These are phyloP conservation scores for Exophiala oligosperma DNA, from an alignment of 2,329 filamentous ascomycete species.

Conservation along the genomic window DNA sequence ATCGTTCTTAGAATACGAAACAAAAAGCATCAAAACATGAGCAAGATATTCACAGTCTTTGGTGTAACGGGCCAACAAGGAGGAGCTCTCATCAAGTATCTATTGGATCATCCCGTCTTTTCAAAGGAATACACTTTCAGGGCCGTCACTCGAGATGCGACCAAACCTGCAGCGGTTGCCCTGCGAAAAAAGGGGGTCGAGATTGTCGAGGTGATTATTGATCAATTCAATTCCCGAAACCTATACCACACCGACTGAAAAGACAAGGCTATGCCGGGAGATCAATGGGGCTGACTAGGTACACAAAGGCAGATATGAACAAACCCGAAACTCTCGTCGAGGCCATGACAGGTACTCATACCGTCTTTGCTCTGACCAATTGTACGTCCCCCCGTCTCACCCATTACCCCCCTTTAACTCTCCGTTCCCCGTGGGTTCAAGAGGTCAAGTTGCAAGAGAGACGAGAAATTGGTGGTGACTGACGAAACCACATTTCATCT, in stretches of 20 bases:
- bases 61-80: conserved; percentile 57
- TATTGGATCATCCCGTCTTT: conserved; percentile 47
- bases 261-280: conserved; percentile 29
- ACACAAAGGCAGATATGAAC: conserved; percentile 44
- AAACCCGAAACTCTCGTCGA: conserved; percentile 39
- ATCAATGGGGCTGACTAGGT: not conserved
- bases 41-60: conserved; percentile 46
- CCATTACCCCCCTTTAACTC: not conserved
- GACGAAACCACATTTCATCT: conserved; percentile 18
- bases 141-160: conserved; percentile 49
- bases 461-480: conserved; percentile 39
- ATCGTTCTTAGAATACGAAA: too few relatives aligned
- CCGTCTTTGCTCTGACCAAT: conserved; percentile 51
- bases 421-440: not conserved
- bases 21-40: not conserved
- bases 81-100: conserved; percentile 46
- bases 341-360: conserved; percentile 47
- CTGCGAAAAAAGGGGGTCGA: conserved; percentile 35
- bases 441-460: conserved; percentile 23
- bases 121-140: conserved; percentile 50
- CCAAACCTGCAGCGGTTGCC: conserved; percentile 31
- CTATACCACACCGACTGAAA: not conserved
- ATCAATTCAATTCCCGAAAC: not conserved
- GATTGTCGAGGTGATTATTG: conserved; percentile 24
- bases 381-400: conserved; percentile 18